These are phyloP conservation scores for Nitzschia putrida DNA, from an alignment of 108 stramenopile species.

Conservation along the genomic window DNA sequence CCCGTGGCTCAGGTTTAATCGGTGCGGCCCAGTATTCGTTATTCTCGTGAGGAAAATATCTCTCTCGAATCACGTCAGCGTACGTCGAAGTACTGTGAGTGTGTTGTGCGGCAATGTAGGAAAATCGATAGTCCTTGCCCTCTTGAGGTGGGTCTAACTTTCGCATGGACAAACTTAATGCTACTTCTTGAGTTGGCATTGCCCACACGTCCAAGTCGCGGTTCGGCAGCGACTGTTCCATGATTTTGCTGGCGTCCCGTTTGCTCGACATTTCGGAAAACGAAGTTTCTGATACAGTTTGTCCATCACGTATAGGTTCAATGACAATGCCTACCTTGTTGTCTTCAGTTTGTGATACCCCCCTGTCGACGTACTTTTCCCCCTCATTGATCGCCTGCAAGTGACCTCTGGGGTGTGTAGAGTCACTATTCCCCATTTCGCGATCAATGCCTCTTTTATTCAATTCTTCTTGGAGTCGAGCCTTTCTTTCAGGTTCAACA, in stretches of 20 bases:
- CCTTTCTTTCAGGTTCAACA: conserved; percentile 10
- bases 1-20: not conserved
- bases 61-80: conserved; percentile 14
- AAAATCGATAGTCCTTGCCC: conserved; percentile 24
- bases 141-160: conserved; percentile 4
- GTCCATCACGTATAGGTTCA: conserved; percentile 2
- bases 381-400: conserved; percentile 9
- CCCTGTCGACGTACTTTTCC: not conserved
- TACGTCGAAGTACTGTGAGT: conserved; percentile 14
- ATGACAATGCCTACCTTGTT: conserved; percentile 10
- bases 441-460: conserved; percentile 1
- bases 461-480: conserved; percentile 6
- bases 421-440: not conserved
- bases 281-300: conserved; percentile 16
- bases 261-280: conserved; percentile 13
- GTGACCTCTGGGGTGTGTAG: not conserved
- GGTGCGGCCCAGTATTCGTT: conserved; percentile 24
- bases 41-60: conserved; percentile 19
- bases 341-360: not conserved
- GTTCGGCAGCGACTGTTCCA: conserved; percentile 5
- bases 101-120: conserved; percentile 17
- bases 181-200: conserved; percentile 4
- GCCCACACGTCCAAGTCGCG: conserved; percentile 8
- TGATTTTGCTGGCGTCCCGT: not conserved
- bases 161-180: not conserved